These are phyloP conservation scores for Bacidia rubella DNA, from an alignment of 495 filamentous ascomycete genomes.

Conservation along the genomic window DNA sequence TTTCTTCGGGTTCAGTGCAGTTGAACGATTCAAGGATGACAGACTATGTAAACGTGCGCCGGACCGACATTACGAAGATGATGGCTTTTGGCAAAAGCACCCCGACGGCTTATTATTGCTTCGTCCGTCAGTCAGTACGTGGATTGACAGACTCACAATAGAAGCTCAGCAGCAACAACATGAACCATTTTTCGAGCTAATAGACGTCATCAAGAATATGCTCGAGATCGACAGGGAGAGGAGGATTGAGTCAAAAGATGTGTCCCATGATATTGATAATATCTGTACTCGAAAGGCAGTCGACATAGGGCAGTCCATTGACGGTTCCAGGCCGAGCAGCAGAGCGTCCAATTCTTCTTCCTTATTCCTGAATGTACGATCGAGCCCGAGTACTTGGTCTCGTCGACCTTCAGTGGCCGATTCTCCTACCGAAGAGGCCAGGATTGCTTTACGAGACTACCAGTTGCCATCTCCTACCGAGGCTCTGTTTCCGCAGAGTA, in stretches of 20 bases:
- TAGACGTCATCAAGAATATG: slow-evolving; percentile 5
- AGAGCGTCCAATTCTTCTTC: too few species aligned
- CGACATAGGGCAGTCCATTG: not conserved
- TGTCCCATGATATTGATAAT: not conserved
- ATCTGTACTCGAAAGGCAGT: not conserved
- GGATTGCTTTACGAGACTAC: too few species aligned
- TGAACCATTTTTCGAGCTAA: not conserved
- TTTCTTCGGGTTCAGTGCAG: not conserved
- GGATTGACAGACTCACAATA: slow-evolving; percentile 4
- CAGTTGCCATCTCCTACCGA: too few species aligned
- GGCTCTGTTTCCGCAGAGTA: too few species aligned
- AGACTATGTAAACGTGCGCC: not conserved
- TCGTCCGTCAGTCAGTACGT: not conserved
- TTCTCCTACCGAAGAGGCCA: too few species aligned
- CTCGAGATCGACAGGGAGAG: slow-evolving; percentile 4
- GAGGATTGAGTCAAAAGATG: slow-evolving; percentile 1
- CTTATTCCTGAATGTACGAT: too few species aligned
- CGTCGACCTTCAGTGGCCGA: too few species aligned
- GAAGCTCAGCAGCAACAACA: not conserved
- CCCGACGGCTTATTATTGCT: not conserved
- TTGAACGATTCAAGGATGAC: not conserved
- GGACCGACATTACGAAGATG: not conserved
- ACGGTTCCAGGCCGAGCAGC: too few species aligned
- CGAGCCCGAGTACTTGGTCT: too few species aligned
- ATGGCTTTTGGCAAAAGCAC: slow-evolving; percentile 8